Conservation (phyloP, 441 rosid species). For the Isatis lusitanica region DNA sequence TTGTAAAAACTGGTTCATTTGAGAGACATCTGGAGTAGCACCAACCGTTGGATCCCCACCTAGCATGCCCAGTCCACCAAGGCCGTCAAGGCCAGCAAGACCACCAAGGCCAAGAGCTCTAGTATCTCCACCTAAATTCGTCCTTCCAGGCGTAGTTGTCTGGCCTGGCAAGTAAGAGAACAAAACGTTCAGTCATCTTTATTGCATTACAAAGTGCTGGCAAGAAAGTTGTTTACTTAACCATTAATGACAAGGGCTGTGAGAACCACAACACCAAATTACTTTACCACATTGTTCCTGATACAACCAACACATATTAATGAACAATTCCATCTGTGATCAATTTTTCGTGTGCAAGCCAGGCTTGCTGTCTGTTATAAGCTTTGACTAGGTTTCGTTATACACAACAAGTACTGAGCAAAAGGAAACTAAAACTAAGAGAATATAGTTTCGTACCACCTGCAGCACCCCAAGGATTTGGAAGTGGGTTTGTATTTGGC, state of each 20-base stretch:
- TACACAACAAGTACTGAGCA: background rate
- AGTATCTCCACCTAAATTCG: constrained; percentile 39
- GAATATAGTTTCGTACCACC: constrained; percentile 39
- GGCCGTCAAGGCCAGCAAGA: constrained; percentile 38
- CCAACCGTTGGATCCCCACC: constrained; percentile 41
- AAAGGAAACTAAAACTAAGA: background rate
- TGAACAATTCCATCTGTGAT: background rate
- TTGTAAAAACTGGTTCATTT: constrained; percentile 48
- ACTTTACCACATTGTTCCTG: background rate
- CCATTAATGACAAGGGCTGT: background rate
- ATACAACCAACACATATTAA: no score
- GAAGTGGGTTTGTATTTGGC: constrained; percentile 58
- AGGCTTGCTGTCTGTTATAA: background rate
- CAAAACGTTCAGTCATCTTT: background rate
- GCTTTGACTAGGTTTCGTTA: background rate
- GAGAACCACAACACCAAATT: background rate
- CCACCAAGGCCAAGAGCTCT: constrained; percentile 43
- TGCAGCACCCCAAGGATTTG: constrained; percentile 57
- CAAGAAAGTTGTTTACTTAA: background rate
- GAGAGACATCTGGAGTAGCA: constrained; percentile 43
- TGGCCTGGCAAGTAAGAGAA: constrained; percentile 41
- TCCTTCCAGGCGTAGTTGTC: constrained; percentile 37
- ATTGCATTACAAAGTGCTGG: background rate
- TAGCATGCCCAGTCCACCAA: constrained; percentile 50
- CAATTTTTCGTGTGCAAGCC: background rate